Evolutionary conservation across 345 rosid species (phyloP).

Genomic region (Gossypium rotundifolium): DNA sequence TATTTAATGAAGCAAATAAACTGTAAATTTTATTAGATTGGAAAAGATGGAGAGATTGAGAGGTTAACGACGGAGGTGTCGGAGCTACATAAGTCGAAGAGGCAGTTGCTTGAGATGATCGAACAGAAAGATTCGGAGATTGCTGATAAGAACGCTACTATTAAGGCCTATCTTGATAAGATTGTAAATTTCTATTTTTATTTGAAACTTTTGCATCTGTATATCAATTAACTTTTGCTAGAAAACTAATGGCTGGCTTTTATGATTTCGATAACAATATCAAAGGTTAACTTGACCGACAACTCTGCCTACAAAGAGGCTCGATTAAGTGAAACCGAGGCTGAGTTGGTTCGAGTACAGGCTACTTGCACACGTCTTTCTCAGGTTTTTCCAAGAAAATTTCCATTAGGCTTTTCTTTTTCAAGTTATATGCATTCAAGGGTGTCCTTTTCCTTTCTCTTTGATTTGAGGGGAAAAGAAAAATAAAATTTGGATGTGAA

Average conservation of each 20-base stretch:
- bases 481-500: conserved; percentile 20
- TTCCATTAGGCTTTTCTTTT: neutral
- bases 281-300: conserved; percentile 68
- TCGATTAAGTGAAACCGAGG: conserved; percentile 52
- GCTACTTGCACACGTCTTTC: conserved; percentile 62
- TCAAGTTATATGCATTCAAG: neutral
- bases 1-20: neutral
- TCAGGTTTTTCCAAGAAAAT: conserved; percentile 37
- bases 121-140: conserved; percentile 77
- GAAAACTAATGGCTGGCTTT: neutral
- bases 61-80: conserved; percentile 59
- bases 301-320: conserved; percentile 60
- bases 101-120: conserved; percentile 74
- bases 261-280: conserved; percentile 1
- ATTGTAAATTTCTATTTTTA: conserved; percentile 42
- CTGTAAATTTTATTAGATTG: conserved; percentile 39
- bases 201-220: neutral
- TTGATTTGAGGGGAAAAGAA: neutral
- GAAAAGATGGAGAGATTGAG: conserved; percentile 77
- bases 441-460: neutral
- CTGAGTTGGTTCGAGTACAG: conserved; percentile 59
- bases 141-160: conserved; percentile 67
- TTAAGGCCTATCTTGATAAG: conserved; percentile 71
- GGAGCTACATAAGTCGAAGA: conserved; percentile 75
- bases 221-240: neutral